Evolutionary conservation across 768 basidiomycete species (phyloP), one percentile per base, ranked within the genome.

Genomic region (Russula earlei): DNA sequence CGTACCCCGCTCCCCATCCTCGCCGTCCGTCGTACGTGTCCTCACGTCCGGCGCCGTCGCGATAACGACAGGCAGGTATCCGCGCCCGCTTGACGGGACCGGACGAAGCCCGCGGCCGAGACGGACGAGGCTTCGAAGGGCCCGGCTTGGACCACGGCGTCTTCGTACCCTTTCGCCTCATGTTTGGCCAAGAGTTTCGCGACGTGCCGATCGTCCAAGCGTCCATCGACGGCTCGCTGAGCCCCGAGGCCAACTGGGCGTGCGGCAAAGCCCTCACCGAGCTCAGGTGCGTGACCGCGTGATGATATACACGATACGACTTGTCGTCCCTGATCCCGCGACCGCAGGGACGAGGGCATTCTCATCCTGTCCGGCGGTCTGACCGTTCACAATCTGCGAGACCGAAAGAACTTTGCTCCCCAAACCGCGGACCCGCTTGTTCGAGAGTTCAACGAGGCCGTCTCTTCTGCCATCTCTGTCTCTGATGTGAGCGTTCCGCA

Each of bases 121-220:
- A 88, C 60, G 87, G 85, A 10, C 70, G 84, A 19, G 83, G 84
- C 0, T 82, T 79, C 64, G 45, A 63, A 44, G 84, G 82, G 0
- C 78, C 84, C 0, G 87, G 86, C 6, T 68, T 88, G 0, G 86
- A 88, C 64, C 86, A 88, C 63, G 88, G 87, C 22, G 85, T 89
- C 43, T 90, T 89, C 66, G 72, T 91, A 12, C 88, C 88, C 2
- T 87, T 90, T 74, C 73, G 75, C 43, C 66, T 84, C 56, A 90
- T 90, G 87, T 89, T 90, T 63, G 84, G 84, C 7, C 77, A 82
- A 45, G 75, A 77, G 45, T 77, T 82, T 54, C 74, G 65, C 24
- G 74, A 76, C 5, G 70, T 90, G 17, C 88, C 88, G 2, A 76
- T 90, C 63, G 78, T 89, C 19, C 77, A 89, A 69, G 82, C 79